A percentile compares a stretch with the other conserved stretches of the same genome.
Conservation (phyloP, 208 protist genomes). For the Porcisia deanei region DNA sequence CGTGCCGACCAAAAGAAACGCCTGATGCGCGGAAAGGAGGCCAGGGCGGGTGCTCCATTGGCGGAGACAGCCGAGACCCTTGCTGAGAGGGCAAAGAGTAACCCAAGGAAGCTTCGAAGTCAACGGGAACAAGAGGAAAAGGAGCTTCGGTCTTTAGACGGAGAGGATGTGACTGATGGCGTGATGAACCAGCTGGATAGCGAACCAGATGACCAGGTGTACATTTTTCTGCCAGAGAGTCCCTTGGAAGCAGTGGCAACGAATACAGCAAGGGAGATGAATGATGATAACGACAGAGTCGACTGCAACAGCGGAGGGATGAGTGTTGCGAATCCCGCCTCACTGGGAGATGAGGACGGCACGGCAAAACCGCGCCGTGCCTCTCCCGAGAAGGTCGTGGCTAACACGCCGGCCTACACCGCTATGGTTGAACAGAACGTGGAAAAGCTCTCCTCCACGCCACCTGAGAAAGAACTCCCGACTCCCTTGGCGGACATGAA, state of each 20-base stretch:
- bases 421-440: slow-evolving; percentile 20
- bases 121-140: slow-evolving; percentile 9
- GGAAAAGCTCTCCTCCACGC: slow-evolving; percentile 11
- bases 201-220: background rate
- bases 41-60: background rate
- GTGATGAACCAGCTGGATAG: background rate
- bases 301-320: background rate
- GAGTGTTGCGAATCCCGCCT: background rate
- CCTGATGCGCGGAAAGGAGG: background rate
- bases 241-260: background rate
- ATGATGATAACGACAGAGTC: slow-evolving; percentile 3
- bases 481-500: background rate
- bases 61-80: background rate
- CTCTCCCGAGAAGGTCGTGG: background rate
- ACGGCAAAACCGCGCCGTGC: slow-evolving; percentile 11
- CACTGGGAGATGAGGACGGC: background rate
- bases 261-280: background rate
- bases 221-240: background rate
- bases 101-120: background rate
- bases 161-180: background rate
- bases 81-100: background rate
- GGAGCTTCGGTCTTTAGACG: slow-evolving; percentile 23
- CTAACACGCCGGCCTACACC: background rate
- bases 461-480: slow-evolving; percentile 5
- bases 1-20: slow-evolving; percentile 7